Evolutionary conservation across 345 rosid genomes (phyloP).

Genomic region (Hibiscus trionum): DNA sequence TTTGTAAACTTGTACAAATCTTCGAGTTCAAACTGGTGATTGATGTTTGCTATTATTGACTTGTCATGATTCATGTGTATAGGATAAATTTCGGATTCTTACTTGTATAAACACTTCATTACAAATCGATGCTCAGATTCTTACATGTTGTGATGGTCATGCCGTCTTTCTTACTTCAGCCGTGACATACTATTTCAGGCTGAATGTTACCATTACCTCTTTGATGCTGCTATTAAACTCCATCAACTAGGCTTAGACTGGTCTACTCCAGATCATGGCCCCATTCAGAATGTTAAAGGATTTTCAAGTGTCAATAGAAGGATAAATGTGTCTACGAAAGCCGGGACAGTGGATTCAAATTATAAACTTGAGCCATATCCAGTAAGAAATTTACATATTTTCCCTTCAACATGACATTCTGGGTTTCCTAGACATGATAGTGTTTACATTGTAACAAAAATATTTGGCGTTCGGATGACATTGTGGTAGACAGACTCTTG

Average conservation of each 20-base stretch:
- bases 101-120: not conserved
- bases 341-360: slow-evolving; percentile 35
- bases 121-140: not conserved
- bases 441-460: not conserved
- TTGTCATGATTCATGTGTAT: not conserved
- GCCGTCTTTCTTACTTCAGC: not conserved
- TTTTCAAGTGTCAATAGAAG: slow-evolving; percentile 20
- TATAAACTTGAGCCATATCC: slow-evolving; percentile 28
- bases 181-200: slow-evolving; percentile 41
- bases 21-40: not conserved
- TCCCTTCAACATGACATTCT: not conserved
- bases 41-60: not conserved
- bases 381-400: slow-evolving; percentile 31
- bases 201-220: slow-evolving; percentile 84
- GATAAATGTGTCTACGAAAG: slow-evolving; percentile 31
- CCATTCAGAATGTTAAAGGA: slow-evolving; percentile 36
- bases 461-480: not conserved
- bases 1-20: slow-evolving; percentile 19
- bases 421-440: slow-evolving; percentile 1
- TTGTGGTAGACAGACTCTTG: not conserved
- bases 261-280: slow-evolving; percentile 70
- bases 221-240: slow-evolving; percentile 92
- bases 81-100: not conserved
- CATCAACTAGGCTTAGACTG: slow-evolving; percentile 70
- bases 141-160: not conserved